These are phyloP conservation scores for Cladophialophora immunda DNA, from an alignment of 2,329 filamentous ascomycete genomes.

Conservation along the genomic window DNA sequence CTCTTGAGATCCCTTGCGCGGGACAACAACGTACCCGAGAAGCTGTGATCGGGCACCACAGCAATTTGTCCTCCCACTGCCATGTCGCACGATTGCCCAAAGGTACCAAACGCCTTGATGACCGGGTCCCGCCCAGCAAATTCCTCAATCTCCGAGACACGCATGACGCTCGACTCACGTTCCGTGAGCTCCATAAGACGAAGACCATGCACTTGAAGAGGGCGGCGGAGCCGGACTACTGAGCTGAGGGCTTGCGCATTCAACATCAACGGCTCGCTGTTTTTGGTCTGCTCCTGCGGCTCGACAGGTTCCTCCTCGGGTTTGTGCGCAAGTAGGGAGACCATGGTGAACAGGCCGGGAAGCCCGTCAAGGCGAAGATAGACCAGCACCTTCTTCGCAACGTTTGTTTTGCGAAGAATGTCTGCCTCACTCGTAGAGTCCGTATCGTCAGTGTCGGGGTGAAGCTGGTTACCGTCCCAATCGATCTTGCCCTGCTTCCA, in stretches of 20 bases:
- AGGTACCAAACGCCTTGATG: slow-evolving; percentile 88
- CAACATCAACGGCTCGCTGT: slow-evolving; percentile 26
- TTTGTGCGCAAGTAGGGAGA: slow-evolving; percentile 69
- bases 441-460: slow-evolving; percentile 57
- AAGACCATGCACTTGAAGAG: slow-evolving; percentile 81
- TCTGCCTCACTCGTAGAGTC: slow-evolving; percentile 40
- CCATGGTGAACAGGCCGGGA: slow-evolving; percentile 80
- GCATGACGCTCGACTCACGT: slow-evolving; percentile 94
- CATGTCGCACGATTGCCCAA: slow-evolving; percentile 84
- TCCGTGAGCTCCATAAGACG: slow-evolving; percentile 87
- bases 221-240: slow-evolving; percentile 48
- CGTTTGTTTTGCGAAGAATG: slow-evolving; percentile 41
- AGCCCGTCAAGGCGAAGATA: slow-evolving; percentile 87
- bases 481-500: slow-evolving; percentile 90
- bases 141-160: slow-evolving; percentile 83
- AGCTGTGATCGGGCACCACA: slow-evolving; percentile 79
- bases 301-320: slow-evolving; percentile 23
- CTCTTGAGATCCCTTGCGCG: slow-evolving; percentile 75
- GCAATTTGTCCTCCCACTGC: slow-evolving; percentile 83
- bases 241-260: slow-evolving; percentile 26
- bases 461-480: slow-evolving; percentile 72
- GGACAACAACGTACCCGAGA: slow-evolving; percentile 77
- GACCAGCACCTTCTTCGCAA: slow-evolving; percentile 71
- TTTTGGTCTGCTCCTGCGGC: slow-evolving; percentile 24
- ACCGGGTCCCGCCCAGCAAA: slow-evolving; percentile 79